Evolutionary conservation across 352 stramenopile genomes (phyloP).

Genomic region (Pythium insidiosum): DNA sequence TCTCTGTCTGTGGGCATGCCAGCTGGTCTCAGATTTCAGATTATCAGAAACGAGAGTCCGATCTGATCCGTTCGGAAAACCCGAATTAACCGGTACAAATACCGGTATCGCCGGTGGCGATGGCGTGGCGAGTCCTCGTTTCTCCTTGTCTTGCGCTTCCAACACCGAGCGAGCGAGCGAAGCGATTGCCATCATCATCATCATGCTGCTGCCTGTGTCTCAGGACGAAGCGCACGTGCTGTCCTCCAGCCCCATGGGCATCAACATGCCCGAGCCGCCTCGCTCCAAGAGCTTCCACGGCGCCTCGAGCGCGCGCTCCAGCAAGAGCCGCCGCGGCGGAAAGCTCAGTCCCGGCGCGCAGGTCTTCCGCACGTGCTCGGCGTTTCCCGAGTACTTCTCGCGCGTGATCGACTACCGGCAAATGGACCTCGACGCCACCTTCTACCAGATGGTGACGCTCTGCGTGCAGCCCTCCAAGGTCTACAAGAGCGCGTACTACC

Average conservation of each 20-base stretch:
- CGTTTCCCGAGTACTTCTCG: slow-evolving; percentile 76
- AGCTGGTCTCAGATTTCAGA: too few relatives aligned
- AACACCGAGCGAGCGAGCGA: background rate
- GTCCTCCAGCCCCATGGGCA: background rate
- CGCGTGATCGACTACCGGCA: slow-evolving; percentile 76
- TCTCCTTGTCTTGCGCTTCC: background rate
- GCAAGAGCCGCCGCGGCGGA: slow-evolving; percentile 10
- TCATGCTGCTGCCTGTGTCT: slow-evolving; percentile 15
- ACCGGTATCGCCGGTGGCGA: background rate
- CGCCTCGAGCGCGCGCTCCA: slow-evolving; percentile 1
- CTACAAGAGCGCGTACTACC: slow-evolving; percentile 84
- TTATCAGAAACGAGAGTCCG: too few relatives aligned
- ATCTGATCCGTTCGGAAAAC: background rate
- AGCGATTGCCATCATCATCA: background rate
- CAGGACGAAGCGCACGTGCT: slow-evolving; percentile 12
- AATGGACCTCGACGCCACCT: slow-evolving; percentile 85
- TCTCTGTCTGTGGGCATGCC: too few relatives aligned
- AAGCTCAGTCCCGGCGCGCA: slow-evolving; percentile 15
- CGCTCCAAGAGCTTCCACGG: slow-evolving; percentile 2
- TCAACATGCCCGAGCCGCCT: background rate
- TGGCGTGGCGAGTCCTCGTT: background rate
- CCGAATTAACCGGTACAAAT: background rate
- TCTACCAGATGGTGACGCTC: slow-evolving; percentile 87
- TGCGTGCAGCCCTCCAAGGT: slow-evolving; percentile 80
- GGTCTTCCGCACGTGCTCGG: slow-evolving; percentile 69